Evolutionary conservation across 108 stramenopile species (phyloP).

Genomic region (Cyclotella cryptica): DNA sequence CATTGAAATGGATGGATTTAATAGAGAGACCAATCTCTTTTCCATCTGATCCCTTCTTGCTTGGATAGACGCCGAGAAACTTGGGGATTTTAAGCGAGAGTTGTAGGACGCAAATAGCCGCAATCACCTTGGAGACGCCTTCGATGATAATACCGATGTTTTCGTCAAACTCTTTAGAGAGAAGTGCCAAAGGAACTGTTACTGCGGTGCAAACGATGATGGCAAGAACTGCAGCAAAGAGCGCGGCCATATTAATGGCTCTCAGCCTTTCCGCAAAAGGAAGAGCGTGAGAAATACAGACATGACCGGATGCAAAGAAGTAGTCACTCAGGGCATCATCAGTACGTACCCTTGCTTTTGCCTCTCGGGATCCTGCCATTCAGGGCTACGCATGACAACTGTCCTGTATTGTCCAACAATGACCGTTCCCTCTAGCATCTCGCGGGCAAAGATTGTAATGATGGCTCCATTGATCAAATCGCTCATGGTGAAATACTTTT

Average conservation of each 20-base stretch:
- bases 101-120: conserved; percentile 72
- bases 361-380: conserved; percentile 53
- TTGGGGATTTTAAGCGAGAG: conserved; percentile 83
- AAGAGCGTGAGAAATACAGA: neutral
- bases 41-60: conserved; percentile 49
- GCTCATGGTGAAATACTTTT: conserved; percentile 19
- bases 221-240: conserved; percentile 65
- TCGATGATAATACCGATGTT: conserved; percentile 68
- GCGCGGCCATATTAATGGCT: conserved; percentile 67
- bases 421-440: conserved; percentile 75
- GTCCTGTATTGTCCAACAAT: conserved; percentile 84
- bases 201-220: conserved; percentile 56
- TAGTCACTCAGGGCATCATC: too few relatives aligned
- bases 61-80: conserved; percentile 75
- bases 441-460: conserved; percentile 83
- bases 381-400: conserved; percentile 57
- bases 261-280: conserved; percentile 17
- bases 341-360: conserved; percentile 47
- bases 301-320: too few relatives aligned
- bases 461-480: conserved; percentile 48
- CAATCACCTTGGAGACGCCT: conserved; percentile 80
- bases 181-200: conserved; percentile 69
- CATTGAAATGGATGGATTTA: conserved; percentile 81
- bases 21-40: conserved; percentile 56
- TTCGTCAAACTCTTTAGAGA: conserved; percentile 63